Conservation (phyloP, 495 filamentous ascomycete species). For the Hypoxylon intermedium region DNA sequence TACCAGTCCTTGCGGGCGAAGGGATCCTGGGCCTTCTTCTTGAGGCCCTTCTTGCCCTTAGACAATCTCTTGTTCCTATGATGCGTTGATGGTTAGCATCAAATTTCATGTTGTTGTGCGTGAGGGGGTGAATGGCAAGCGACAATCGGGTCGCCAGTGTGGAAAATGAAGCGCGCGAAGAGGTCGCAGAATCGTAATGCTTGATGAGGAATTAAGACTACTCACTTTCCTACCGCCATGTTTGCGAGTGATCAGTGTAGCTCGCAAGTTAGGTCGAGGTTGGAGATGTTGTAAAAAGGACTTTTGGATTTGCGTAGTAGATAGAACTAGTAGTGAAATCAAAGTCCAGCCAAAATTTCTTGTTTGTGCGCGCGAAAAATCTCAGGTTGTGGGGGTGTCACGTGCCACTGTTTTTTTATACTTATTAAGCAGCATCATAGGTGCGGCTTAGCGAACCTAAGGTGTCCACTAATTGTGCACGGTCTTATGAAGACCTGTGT, state of each 20-base stretch:
- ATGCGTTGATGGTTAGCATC: constrained; percentile 59
- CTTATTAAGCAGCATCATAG: too few species aligned
- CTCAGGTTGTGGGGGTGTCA: constrained; percentile 21
- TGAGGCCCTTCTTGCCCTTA: constrained; percentile 99
- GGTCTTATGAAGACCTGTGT: background rate
- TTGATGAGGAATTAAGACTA: constrained; percentile 36
- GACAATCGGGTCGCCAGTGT: background rate
- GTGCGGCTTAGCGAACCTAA: too few species aligned
- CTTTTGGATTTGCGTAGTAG: constrained; percentile 38
- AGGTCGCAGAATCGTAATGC: constrained; percentile 18
- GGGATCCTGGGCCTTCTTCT: constrained; percentile 98
- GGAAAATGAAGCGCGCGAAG: constrained; percentile 26
- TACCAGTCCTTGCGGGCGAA: constrained; percentile 99
- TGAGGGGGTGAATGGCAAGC: constrained; percentile 18
- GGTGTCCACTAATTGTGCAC: too few species aligned
- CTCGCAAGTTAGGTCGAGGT: constrained; percentile 44
- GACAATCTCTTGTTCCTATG: constrained; percentile 99
- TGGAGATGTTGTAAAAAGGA: constrained; percentile 36
- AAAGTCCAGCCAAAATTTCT: constrained; percentile 45
- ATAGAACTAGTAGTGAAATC: constrained; percentile 44
- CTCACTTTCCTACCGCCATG: constrained; percentile 94
- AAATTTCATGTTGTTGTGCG: constrained; percentile 24
- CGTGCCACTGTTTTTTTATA: constrained; percentile 28
- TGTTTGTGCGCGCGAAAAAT: constrained; percentile 43
- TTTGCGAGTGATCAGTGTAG: constrained; percentile 61